Base-by-base conservation (phyloP, 2,329 filamentous ascomycete species). In the Pseudogymnoascus sp. region DNA sequence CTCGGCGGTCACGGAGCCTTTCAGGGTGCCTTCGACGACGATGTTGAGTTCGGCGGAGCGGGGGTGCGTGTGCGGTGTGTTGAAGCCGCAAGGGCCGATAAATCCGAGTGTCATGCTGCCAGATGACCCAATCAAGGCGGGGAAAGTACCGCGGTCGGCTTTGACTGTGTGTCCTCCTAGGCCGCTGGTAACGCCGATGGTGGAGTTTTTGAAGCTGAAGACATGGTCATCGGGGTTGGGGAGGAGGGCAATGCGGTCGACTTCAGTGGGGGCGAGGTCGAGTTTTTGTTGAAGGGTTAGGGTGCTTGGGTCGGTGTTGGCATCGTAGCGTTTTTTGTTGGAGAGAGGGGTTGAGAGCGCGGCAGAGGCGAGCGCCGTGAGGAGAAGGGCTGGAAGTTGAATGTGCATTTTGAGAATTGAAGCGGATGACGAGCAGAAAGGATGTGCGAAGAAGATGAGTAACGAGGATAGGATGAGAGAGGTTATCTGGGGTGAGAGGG, bases 141-240 rank as follows among this genome's bases (percentile, higher is more conserved):
- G 75, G 66, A 75, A 76, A 45, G 71, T 72, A 59, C 70, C 69
- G 41, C 74, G 67, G 45, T 75, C 71, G 23, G 74, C 71, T 16
- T 71, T 68, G 35, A 73, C 71, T 63, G 73, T 73, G 43, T 68
- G 69, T n/a, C 74, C 73, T 33, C 72, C 74, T 6, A 16, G 5
- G 23, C 43, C 43, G 6, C 3, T 31, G 14, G 43, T 52, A 6
- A 52, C 7, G 14, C 43, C 43, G 7, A 52, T 29, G 19, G 43
- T 52, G 23, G 43, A 14, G 6, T 52, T 52, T 4, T 1, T 3
- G 43, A 52, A 52, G 23, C 43, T 52, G 7, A 52, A 52, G 21
- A 52, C 43, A 10, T 52, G 43, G 14, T 52, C 43, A 3, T 52
- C 43, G 7, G 43, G 6, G 14, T 52, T 29, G 6, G 43, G 43